Evolutionary conservation across 441 rosid species (phyloP).

Genomic region (Isatis lusitanica): DNA sequence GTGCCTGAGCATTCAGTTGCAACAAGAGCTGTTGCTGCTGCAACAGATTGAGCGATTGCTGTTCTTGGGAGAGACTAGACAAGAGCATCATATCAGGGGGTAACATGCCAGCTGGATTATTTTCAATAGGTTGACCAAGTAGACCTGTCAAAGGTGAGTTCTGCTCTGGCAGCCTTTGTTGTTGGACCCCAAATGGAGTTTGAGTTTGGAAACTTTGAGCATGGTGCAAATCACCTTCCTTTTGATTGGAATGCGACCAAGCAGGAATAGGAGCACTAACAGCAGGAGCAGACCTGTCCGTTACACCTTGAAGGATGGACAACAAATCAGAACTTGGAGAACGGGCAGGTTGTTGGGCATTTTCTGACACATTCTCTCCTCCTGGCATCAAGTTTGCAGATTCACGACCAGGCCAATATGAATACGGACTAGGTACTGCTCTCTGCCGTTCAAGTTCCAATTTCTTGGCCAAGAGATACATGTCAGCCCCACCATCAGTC

Average conservation of each 20-base stretch:
- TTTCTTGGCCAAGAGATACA: constrained; percentile 74
- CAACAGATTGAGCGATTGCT: constrained; percentile 66
- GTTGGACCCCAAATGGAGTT: constrained; percentile 63
- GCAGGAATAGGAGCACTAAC: constrained; percentile 50
- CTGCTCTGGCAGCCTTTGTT: constrained; percentile 60
- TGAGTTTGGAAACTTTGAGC: constrained; percentile 59
- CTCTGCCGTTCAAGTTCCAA: constrained; percentile 79
- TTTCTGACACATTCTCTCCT: constrained; percentile 58
- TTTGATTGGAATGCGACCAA: constrained; percentile 69
- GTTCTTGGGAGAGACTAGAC: constrained; percentile 68
- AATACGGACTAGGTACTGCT: constrained; percentile 54
- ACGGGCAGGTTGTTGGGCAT: constrained; percentile 48
- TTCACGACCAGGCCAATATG: constrained; percentile 81
- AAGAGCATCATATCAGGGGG: constrained; percentile 49
- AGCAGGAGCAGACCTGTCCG: constrained; percentile 64
- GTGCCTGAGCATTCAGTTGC: constrained; percentile 70
- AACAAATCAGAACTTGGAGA: constrained; percentile 73
- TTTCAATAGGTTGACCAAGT: constrained; percentile 66
- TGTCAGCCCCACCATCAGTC: constrained; percentile 62
- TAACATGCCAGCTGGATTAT: constrained; percentile 49
- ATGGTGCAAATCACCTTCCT: constrained; percentile 60
- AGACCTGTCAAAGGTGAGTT: constrained; percentile 55
- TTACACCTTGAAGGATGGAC: constrained; percentile 71
- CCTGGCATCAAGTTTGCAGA: constrained; percentile 56
- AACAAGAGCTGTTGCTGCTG: constrained; percentile 77